These are phyloP conservation scores for Suillus discolor DNA, from an alignment of 768 basidiomycete genomes.

Conservation along the genomic window DNA sequence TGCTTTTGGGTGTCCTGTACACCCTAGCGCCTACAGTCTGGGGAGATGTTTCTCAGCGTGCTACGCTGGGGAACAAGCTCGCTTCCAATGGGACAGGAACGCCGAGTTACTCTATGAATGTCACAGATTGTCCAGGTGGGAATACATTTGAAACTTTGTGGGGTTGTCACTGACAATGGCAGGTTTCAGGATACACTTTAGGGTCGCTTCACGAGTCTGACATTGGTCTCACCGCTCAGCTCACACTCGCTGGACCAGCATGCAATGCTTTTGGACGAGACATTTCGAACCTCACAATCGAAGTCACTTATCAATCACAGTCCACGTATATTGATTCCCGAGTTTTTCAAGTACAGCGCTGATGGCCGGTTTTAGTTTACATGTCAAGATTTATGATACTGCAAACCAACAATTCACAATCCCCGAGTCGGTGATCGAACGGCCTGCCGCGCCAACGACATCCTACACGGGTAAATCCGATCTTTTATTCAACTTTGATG, in stretches of 20 bases:
- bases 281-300: conserved; percentile 56
- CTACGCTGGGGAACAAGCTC: conserved; percentile 1
- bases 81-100: background rate
- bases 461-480: conserved; percentile 51
- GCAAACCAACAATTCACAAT: conserved; percentile 65
- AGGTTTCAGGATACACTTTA: conserved; percentile 54
- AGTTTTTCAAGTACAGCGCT: background rate
- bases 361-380: conserved; percentile 45
- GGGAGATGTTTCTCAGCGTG: conserved; percentile 14
- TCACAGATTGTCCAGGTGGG: conserved; percentile 35
- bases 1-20: conserved; percentile 14
- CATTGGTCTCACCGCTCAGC: conserved; percentile 54
- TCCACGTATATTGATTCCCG: conserved; percentile 40
- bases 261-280: conserved; percentile 72
- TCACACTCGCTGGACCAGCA: conserved; percentile 53
- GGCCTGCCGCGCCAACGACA: conserved; percentile 38
- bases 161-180: background rate
- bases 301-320: conserved; percentile 65
- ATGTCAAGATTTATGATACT: conserved; percentile 68
- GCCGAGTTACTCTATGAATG: conserved; percentile 26
- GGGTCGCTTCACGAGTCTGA: conserved; percentile 42
- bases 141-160: background rate
- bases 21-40: conserved; percentile 9
- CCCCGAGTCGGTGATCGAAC: conserved; percentile 54
- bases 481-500: conserved; percentile 67